Conservation (phyloP, 176 grass and related monocot genomes). For the Urochloa ruziziensis region DNA sequence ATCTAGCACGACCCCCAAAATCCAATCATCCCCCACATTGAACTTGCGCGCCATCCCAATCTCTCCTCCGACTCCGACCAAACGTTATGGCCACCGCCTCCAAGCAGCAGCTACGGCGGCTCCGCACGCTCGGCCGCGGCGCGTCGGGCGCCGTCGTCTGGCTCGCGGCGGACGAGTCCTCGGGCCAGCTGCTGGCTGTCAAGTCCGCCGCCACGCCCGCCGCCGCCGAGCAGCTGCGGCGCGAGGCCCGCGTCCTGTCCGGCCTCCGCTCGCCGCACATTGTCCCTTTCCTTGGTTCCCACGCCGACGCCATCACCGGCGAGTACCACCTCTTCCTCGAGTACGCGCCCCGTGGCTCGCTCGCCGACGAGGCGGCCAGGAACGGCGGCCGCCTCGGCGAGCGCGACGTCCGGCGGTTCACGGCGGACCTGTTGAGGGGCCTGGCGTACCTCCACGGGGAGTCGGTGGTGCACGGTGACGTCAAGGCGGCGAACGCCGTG, state of each 20-base stretch:
- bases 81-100: background rate
- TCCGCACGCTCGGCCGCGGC: slow-evolving; percentile 6
- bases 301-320: background rate
- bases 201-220: background rate
- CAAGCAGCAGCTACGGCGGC: background rate
- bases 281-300: background rate
- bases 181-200: background rate
- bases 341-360: slow-evolving; percentile 33
- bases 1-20: background rate
- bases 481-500: slow-evolving; percentile 57
- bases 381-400: slow-evolving; percentile 36
- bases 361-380: slow-evolving; percentile 41
- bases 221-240: background rate
- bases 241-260: background rate
- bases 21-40: background rate
- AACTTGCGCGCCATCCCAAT: background rate
- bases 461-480: slow-evolving; percentile 49
- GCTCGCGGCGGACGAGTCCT: background rate
- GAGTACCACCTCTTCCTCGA: background rate
- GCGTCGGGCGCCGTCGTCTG: background rate
- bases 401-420: background rate
- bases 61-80: slow-evolving; percentile 12
- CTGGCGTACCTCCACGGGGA: slow-evolving; percentile 47
- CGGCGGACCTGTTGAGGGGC: slow-evolving; percentile 32
- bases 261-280: background rate